Evolutionary conservation across 139 green algal genomes (phyloP).

Genomic region (Raphidocelis subcapitata): DNA sequence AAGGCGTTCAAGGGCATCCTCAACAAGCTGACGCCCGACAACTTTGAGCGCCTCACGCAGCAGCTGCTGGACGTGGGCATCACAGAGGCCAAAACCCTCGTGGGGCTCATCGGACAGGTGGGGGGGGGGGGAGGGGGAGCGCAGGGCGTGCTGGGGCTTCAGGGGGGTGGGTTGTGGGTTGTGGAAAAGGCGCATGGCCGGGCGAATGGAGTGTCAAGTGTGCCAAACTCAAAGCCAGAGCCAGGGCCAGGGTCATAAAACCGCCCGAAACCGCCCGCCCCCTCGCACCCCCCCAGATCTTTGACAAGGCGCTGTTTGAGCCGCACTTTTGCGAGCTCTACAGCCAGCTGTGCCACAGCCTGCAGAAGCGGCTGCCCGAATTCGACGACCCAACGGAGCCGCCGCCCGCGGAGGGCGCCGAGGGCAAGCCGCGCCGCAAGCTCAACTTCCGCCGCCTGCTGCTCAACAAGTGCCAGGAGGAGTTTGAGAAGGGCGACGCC

Average conservation of each 20-base stretch:
- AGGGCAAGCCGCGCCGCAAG: slow-evolving; percentile 32
- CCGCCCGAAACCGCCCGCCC: too few species aligned
- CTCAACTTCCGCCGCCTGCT: slow-evolving; percentile 87
- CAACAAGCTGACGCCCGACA: slow-evolving; percentile 99
- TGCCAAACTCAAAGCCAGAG: too few species aligned
- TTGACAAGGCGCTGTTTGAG: slow-evolving; percentile 97
- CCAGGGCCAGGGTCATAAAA: too few species aligned
- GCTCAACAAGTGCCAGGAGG: slow-evolving; percentile 98
- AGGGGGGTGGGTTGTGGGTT: too few species aligned
- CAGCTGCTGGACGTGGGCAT: slow-evolving; percentile 87
- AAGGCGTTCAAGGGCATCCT: slow-evolving; percentile 90
- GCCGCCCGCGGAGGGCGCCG: background rate
- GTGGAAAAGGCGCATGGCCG: too few species aligned
- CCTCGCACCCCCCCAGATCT: slow-evolving; percentile 56
- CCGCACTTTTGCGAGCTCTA: slow-evolving; percentile 95
- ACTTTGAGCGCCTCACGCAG: slow-evolving; percentile 84
- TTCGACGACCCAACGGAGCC: slow-evolving; percentile 31
- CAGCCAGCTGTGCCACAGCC: slow-evolving; percentile 65
- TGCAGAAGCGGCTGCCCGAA: slow-evolving; percentile 36
- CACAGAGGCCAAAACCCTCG: slow-evolving; percentile 74
- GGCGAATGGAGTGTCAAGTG: too few species aligned
- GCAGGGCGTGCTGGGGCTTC: too few species aligned
- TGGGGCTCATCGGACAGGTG: slow-evolving; percentile 80
- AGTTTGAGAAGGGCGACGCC: slow-evolving; percentile 82
- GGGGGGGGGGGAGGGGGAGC: too few species aligned